A percentile compares a stretch with the other conserved stretches of the same genome.
These are phyloP conservation scores for Cordyceps tenuipes DNA, from an alignment of 2,329 filamentous ascomycete genomes.

Conservation along the genomic window DNA sequence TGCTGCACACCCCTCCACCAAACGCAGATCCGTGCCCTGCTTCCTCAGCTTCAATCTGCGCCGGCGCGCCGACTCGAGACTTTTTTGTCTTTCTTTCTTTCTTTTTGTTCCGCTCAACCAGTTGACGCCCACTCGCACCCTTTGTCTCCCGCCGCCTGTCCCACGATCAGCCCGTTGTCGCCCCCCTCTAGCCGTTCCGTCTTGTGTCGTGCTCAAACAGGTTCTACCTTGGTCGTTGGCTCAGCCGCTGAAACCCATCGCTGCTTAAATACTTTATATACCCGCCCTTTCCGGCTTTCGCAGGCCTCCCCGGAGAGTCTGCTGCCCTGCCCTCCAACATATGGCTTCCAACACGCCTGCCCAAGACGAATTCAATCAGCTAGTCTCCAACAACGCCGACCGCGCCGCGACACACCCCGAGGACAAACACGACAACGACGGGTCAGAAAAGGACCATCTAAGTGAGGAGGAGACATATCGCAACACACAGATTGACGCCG, in stretches of 20 bases:
- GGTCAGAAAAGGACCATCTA: constrained; percentile 44
- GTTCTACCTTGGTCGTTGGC: constrained; percentile 2
- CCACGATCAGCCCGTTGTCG: not conserved
- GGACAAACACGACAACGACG: constrained; percentile 42
- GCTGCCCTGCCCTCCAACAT: not conserved
- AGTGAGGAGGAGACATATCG: constrained; percentile 49
- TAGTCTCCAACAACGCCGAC: constrained; percentile 49
- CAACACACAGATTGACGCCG: constrained; percentile 49
- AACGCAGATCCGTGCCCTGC: constrained; percentile 13
- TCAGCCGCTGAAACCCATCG: not conserved
- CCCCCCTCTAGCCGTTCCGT: not conserved
- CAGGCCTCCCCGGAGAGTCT: constrained; percentile 6
- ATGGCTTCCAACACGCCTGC: constrained; percentile 49
- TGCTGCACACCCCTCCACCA: constrained; percentile 1
- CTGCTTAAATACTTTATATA: constrained; percentile 6
- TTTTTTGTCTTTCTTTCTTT: not conserved
- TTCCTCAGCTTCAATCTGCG: constrained; percentile 13
- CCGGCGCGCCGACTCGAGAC: constrained; percentile 2
- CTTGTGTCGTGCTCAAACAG: not conserved
- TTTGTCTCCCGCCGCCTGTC: not conserved
- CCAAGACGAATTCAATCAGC: constrained; percentile 58
- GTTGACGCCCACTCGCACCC: not conserved
- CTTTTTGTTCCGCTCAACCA: not conserved
- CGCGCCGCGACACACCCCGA: constrained; percentile 45
- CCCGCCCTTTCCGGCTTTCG: constrained; percentile 7